Evolutionary conservation across 495 filamentous ascomycete species (phyloP).

Genomic region (Penicillium diatomitis): DNA sequence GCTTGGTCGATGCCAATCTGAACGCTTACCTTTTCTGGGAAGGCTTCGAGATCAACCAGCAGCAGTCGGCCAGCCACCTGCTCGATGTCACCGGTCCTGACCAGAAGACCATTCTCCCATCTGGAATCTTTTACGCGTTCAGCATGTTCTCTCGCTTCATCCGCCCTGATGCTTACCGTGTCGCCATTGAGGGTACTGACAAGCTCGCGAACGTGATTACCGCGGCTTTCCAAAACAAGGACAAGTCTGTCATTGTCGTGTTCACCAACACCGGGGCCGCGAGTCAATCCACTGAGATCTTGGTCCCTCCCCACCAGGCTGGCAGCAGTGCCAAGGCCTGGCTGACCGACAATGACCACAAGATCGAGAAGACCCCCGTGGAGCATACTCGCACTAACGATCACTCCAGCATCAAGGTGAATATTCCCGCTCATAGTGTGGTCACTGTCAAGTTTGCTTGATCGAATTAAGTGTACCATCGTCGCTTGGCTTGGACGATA

Average conservation of each 20-base stretch:
- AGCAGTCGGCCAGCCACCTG: neutral
- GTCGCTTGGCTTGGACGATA: too few relatives aligned
- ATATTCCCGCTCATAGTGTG: neutral
- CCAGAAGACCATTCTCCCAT: neutral
- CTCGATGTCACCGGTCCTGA: neutral
- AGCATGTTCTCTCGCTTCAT: neutral
- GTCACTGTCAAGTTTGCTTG: conserved; percentile 1
- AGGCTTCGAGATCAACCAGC: neutral
- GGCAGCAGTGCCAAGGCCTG: neutral
- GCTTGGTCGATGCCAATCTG: neutral
- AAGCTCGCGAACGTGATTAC: neutral
- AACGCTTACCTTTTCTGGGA: neutral
- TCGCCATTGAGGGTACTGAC: neutral
- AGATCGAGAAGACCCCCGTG: neutral
- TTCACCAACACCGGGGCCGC: neutral
- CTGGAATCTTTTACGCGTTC: neutral
- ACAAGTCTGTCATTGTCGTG: neutral
- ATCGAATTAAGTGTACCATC: neutral
- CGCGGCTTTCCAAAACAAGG: neutral
- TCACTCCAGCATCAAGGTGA: neutral
- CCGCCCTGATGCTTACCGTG: neutral
- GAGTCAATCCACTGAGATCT: neutral
- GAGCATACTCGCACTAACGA: neutral
- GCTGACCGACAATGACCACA: neutral
- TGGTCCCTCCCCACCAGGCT: neutral